Evolutionary conservation across 805 yeast genomes (phyloP).

Genomic region (Candida tammaniensis): DNA sequence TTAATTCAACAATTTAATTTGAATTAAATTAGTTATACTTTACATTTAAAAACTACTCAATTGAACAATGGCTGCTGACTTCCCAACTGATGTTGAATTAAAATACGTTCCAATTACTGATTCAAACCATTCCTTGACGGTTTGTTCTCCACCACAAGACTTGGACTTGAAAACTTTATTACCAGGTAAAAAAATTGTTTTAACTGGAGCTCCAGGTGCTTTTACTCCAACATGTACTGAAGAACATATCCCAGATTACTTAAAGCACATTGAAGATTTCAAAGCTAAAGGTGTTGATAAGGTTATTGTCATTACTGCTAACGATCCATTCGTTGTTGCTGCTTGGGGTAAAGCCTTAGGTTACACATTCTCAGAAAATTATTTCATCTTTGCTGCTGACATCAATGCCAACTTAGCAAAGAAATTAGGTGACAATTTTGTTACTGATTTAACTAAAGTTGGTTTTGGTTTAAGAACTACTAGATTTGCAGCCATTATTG

Average conservation of each 20-base stretch:
- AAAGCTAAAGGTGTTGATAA: slow-evolving; percentile 30
- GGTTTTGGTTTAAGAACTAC: slow-evolving; percentile 39
- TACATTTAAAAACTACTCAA: background rate
- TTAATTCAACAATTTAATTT: background rate
- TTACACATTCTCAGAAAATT: slow-evolving; percentile 29
- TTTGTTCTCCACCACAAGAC: slow-evolving; percentile 38
- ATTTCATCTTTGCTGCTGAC: slow-evolving; percentile 39
- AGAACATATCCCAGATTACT: slow-evolving; percentile 37
- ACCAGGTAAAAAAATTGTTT: slow-evolving; percentile 53
- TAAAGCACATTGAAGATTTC: slow-evolving; percentile 46
- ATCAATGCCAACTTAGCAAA: slow-evolving; percentile 32
- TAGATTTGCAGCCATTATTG: slow-evolving; percentile 72
- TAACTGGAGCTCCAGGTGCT: slow-evolving; percentile 83
- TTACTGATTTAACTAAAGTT: slow-evolving; percentile 43
- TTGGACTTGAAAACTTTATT: slow-evolving; percentile 33
- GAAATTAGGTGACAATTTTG: slow-evolving; percentile 49
- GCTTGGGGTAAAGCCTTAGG: slow-evolving; percentile 50
- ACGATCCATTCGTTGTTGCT: slow-evolving; percentile 41
- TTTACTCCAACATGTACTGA: slow-evolving; percentile 63
- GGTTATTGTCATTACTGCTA: slow-evolving; percentile 37
- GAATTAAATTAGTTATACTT: background rate
- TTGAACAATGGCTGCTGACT: no score
- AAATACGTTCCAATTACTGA: slow-evolving; percentile 42
- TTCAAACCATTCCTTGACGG: slow-evolving; percentile 31
- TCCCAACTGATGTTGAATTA: slow-evolving; percentile 36